Evolutionary conservation across 306 rosid genomes (phyloP), one percentile per base, ranked within the genome.

Genomic region (Glycyrrhiza uralensis): DNA sequence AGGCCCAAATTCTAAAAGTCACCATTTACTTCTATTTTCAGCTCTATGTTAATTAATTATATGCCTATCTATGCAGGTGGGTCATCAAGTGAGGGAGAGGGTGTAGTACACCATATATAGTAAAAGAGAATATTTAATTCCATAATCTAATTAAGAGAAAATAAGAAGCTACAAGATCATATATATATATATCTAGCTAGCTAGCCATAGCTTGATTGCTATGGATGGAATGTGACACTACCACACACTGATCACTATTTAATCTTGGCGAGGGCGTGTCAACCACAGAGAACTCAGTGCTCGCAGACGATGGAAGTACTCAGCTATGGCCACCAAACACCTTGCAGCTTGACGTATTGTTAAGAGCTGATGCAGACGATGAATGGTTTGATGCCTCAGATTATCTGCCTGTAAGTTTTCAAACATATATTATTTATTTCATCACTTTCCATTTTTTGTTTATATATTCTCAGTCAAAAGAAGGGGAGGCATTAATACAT

Each of bases 271-370:
- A 54, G 91, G 92, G 36, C 97, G 95, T 1, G 90, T 81, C 70
- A 79, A 44, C 99, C 99, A 94, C 7, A 94, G 84, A 76, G 99
- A 89, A 76, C 99, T 94, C 3, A 91, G 89, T 15, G 96, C 95
- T 84, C 96, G 78, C 5, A 94, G 96, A n/a, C 99, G 92, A 80
- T 89, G 91, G 52, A 86, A 91, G 81, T 89, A 94, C 76, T 91
- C 99, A 0, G 96, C 86, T 0, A 94, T 86, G 2, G 97, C 96
- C 77, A 94, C 59, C 79, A 94, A 66, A 84, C 97, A 86, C 81
- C 92, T 79, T 0, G 99, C 99, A 0, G 96, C 85, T 80, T 94
- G 99, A 6, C 96, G 90, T 1, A 79, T 86, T 12, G 99, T 94
- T 73, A 94, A 72, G 18, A 94, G 35, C 29, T 90, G 94, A 3